phyloP scores from a whole-genome alignment of 75 land plant species.

The Adiantum capillusveneris region DNA sequence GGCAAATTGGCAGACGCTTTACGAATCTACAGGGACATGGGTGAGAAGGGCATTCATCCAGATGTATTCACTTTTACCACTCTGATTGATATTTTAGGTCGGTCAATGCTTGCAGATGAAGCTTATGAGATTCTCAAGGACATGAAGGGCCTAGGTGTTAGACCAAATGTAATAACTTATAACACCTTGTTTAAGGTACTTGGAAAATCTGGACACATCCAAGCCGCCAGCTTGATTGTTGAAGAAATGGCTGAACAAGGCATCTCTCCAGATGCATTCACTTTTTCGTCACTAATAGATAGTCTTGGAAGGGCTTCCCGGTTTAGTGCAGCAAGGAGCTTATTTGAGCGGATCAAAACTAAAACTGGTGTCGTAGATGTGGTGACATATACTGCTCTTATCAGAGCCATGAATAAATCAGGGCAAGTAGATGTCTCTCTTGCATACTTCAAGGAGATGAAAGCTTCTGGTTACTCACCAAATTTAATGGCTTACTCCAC shows the following conservation, averaged over 20 bases:
- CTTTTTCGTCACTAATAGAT: conserved; percentile 50
- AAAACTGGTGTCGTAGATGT: conserved; percentile 9
- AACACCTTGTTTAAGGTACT: conserved; percentile 45
- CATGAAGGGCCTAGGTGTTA: conserved; percentile 30
- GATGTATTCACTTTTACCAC: conserved; percentile 65
- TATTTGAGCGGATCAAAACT: conserved; percentile 18
- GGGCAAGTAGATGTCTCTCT: conserved; percentile 12
- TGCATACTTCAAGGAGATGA: conserved; percentile 19
- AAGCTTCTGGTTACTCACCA: conserved; percentile 6
- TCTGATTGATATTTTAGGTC: conserved; percentile 38
- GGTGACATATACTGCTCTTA: conserved; percentile 21
- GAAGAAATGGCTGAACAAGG: conserved; percentile 38
- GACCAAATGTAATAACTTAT: conserved; percentile 50
- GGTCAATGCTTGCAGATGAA: conserved; percentile 21
- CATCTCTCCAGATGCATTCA: conserved; percentile 42
- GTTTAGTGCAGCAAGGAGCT: conserved; percentile 33
- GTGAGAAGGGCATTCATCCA: conserved; percentile 26
- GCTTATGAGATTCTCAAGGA: conserved; percentile 30
- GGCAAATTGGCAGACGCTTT: conserved; percentile 35
- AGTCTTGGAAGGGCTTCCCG: conserved; percentile 33
- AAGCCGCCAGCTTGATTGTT: conserved; percentile 27
- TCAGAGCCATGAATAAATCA: conserved; percentile 16
- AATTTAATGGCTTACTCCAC: conserved; percentile 26
- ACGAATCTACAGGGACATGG: conserved; percentile 52
- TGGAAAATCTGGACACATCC: conserved; percentile 31